Conservation (phyloP, 768 basidiomycete genomes). For the Austroboletus eburneus region DNA sequence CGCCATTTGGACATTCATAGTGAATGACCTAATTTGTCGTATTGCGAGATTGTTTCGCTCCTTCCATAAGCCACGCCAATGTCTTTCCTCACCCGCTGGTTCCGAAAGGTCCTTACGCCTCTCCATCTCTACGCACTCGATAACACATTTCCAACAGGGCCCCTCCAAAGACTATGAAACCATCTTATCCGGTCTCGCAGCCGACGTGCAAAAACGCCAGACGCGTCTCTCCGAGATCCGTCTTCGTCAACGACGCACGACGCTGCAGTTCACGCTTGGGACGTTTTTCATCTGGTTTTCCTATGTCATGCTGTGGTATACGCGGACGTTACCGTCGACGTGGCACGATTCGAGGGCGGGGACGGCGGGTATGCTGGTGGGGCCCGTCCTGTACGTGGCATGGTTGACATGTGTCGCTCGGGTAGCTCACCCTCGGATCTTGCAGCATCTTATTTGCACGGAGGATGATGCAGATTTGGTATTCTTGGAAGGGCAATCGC, state of each 20-base stretch:
- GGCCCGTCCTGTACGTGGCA: conserved; percentile 71
- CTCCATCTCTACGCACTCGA: not conserved
- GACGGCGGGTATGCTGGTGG: conserved; percentile 53
- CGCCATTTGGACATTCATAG: no score
- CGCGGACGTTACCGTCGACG: conserved; percentile 45
- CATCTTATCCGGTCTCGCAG: conserved; percentile 60
- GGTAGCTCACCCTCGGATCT: conserved; percentile 1
- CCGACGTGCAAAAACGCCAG: conserved; percentile 70
- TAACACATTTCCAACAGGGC: conserved; percentile 7
- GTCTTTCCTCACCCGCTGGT: conserved; percentile 29
- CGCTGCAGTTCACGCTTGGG: conserved; percentile 73
- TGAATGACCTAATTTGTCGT: conserved; percentile 19
- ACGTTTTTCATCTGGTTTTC: conserved; percentile 68
- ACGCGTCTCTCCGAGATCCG: conserved; percentile 76
- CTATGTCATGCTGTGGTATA: conserved; percentile 74
- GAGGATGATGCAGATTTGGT: conserved; percentile 82
- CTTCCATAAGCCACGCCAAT: conserved; percentile 15
- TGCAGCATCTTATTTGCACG: conserved; percentile 69
- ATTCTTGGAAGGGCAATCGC: conserved; percentile 68
- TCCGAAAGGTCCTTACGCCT: conserved; percentile 22
- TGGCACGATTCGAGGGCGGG: conserved; percentile 30
- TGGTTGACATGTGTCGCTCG: not conserved
- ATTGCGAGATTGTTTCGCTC: not conserved
- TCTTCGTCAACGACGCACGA: conserved; percentile 77
- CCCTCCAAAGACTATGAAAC: conserved; percentile 68